Conservation (phyloP, 164 flowering plant genomes). For the Umbellularia californica region DNA sequence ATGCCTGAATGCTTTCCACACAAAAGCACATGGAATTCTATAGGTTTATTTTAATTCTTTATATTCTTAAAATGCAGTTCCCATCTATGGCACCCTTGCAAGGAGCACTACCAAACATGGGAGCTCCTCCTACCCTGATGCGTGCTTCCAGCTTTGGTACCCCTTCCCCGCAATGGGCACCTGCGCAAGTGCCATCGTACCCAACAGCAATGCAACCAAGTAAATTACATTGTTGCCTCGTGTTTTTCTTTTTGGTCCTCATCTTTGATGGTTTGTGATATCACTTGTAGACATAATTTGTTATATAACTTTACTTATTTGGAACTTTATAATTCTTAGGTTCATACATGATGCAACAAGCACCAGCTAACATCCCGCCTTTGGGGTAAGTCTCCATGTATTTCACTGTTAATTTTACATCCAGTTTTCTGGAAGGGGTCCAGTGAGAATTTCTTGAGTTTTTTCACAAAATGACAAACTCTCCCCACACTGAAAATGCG, state of each 20-base stretch:
- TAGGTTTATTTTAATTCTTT: neutral
- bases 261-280: neutral
- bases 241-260: neutral
- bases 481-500: neutral
- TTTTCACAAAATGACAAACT: neutral
- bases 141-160: constrained; percentile 28
- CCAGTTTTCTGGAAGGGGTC: neutral
- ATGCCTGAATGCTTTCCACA: neutral
- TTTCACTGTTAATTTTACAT: neutral
- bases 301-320: neutral
- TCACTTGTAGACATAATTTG: neutral
- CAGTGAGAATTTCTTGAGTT: neutral
- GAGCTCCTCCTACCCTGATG: constrained; percentile 21
- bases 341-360: constrained; percentile 26
- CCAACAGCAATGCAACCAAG: constrained; percentile 36
- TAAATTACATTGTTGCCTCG: constrained; percentile 9
- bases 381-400: constrained; percentile 19
- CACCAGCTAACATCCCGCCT: constrained; percentile 11
- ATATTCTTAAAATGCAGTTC: constrained; percentile 37
- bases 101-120: constrained; percentile 45
- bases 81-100: constrained; percentile 60
- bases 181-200: constrained; percentile 32
- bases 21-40: neutral
- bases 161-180: constrained; percentile 37
- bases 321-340: constrained; percentile 15